A percentile compares a stretch with the other conserved stretches of the same genome.
Evolutionary conservation across 23 red algal genomes (phyloP).

Genomic region (Gracilariopsis chorda): DNA sequence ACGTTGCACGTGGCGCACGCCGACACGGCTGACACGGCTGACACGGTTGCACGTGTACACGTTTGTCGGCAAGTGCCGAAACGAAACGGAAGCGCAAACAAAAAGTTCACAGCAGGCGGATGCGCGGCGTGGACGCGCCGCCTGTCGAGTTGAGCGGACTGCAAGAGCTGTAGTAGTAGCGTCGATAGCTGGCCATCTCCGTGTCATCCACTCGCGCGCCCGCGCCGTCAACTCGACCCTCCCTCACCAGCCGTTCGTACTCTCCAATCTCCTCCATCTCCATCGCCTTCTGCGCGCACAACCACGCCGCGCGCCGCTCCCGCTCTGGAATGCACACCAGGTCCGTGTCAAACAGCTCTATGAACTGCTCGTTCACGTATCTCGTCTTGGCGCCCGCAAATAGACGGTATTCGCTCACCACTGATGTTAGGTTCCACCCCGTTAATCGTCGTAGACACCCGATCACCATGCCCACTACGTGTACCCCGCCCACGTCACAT

Average conservation of each 20-base stretch:
- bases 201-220: conserved; percentile 2
- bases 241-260: neutral
- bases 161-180: conserved; percentile 40
- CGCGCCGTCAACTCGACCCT: neutral
- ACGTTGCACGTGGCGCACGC: too few relatives aligned
- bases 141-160: conserved; percentile 26
- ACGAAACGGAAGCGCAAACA: neutral
- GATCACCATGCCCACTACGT: conserved; percentile 78
- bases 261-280: conserved; percentile 28
- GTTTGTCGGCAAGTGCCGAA: neutral
- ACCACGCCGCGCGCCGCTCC: conserved; percentile 60
- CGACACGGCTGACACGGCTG: too few relatives aligned
- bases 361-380: conserved; percentile 93
- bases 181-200: neutral
- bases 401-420: conserved; percentile 82
- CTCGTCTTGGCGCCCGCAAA: conserved; percentile 79
- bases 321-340: conserved; percentile 71
- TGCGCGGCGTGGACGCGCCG: conserved; percentile 4
- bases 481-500: conserved; percentile 79
- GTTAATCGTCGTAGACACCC: conserved; percentile 89
- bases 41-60: neutral
- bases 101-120: neutral
- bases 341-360: conserved; percentile 97
- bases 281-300: conserved; percentile 46
- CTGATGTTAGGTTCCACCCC: conserved; percentile 85